Evolutionary conservation across 208 protist species (phyloP).

Genomic region (Giardia duodenalis): DNA sequence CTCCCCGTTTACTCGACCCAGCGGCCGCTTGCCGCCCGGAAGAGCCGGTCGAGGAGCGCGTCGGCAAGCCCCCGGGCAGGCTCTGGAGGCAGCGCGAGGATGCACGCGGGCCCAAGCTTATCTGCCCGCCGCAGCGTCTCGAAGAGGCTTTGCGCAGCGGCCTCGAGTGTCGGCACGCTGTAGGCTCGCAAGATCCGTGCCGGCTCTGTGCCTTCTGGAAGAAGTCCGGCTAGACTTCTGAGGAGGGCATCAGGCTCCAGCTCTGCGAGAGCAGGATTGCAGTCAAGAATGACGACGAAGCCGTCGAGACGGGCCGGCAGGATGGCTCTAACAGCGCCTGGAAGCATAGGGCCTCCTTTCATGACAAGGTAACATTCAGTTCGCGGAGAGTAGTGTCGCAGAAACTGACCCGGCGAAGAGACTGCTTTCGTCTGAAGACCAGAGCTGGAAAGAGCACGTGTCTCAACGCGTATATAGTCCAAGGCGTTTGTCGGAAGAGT

Average conservation of each 20-base stretch:
- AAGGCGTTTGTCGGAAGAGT: background rate
- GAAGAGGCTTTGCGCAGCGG: background rate
- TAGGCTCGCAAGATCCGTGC: no score
- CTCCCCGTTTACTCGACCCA: conserved; percentile 1
- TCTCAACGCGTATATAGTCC: background rate
- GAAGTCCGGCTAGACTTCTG: no score
- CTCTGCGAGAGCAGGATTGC: no score
- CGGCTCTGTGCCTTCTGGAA: no score
- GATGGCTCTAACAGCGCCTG: no score
- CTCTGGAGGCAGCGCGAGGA: background rate
- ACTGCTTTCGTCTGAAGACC: background rate
- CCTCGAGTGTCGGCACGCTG: background rate
- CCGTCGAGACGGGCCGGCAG: no score
- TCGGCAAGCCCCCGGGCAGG: background rate
- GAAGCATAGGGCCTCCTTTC: no score
- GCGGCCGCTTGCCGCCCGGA: background rate
- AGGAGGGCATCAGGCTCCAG: no score
- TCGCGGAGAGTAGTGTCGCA: background rate
- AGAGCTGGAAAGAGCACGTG: background rate
- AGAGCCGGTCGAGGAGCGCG: background rate
- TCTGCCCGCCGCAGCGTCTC: background rate
- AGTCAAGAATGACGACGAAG: no score
- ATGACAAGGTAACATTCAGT: no score
- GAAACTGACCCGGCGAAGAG: background rate
- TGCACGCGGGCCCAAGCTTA: background rate